phyloP scores from a whole-genome alignment of 1,284 basidiomycete genomes.

The Cryptococcus floricola region DNA sequence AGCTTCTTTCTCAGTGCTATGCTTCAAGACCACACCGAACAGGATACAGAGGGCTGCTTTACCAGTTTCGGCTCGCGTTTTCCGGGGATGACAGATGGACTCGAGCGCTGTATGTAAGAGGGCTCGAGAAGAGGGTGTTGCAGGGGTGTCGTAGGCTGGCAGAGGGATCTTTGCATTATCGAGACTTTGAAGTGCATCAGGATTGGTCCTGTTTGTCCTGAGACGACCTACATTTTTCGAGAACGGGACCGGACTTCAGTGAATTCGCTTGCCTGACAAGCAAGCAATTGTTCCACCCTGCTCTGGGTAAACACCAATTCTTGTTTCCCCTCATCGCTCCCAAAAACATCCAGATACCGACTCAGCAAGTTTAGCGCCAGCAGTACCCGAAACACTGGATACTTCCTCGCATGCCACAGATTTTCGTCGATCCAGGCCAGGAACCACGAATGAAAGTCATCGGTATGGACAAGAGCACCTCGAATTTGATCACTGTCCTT shows the following conservation, averaged over 20 bases:
- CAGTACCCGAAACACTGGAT: slow-evolving; percentile 30
- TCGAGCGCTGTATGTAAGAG: slow-evolving; percentile 27
- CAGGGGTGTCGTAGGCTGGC: slow-evolving; percentile 31
- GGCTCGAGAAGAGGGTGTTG: slow-evolving; percentile 8
- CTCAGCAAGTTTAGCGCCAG: slow-evolving; percentile 27
- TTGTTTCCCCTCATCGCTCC: slow-evolving; percentile 8
- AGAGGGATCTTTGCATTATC: slow-evolving; percentile 32
- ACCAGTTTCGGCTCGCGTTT: slow-evolving; percentile 46
- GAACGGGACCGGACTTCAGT: slow-evolving; percentile 38
- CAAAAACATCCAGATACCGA: slow-evolving; percentile 36
- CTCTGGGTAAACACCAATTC: slow-evolving; percentile 28
- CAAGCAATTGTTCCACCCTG: slow-evolving; percentile 34
- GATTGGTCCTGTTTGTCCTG: not conserved
- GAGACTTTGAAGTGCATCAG: slow-evolving; percentile 23
- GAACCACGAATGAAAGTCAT: slow-evolving; percentile 28
- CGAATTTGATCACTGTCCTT: not conserved
- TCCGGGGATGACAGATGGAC: slow-evolving; percentile 40
- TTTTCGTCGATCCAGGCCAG: slow-evolving; percentile 25
- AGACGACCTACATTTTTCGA: slow-evolving; percentile 35
- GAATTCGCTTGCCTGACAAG: slow-evolving; percentile 45
- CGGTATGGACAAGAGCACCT: slow-evolving; percentile 1
- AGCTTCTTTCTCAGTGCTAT: slow-evolving; percentile 5
- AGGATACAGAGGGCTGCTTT: slow-evolving; percentile 39
- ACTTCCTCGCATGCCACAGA: slow-evolving; percentile 21
- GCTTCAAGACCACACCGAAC: slow-evolving; percentile 29